These are phyloP conservation scores for Phytophthora tubulina DNA, from an alignment of 352 stramenopile genomes.

Conservation along the genomic window DNA sequence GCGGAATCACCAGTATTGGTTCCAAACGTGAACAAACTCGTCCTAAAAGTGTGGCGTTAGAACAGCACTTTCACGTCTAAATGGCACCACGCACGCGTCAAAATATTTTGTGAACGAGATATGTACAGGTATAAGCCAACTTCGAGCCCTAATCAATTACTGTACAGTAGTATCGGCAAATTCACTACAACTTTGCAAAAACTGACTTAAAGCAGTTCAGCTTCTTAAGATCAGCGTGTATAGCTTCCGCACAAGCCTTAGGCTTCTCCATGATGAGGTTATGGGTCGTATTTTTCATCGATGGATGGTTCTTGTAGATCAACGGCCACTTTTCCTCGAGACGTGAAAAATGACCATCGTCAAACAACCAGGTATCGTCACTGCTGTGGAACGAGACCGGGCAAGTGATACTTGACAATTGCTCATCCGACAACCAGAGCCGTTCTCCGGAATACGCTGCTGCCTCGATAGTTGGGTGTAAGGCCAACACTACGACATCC, in stretches of 20 bases:
- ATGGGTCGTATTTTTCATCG: slow-evolving; percentile 20
- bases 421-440: slow-evolving; percentile 19
- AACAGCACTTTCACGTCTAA: too few species aligned
- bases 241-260: slow-evolving; percentile 8
- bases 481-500: slow-evolving; percentile 23
- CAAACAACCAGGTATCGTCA: slow-evolving; percentile 16
- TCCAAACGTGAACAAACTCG: too few species aligned
- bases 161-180: too few species aligned
- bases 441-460: slow-evolving; percentile 23
- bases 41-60: too few species aligned
- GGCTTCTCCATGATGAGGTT: slow-evolving; percentile 31
- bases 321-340: slow-evolving; percentile 10
- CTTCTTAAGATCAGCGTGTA: slow-evolving; percentile 3
- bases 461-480: slow-evolving; percentile 32
- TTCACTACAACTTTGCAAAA: slow-evolving; percentile 7
- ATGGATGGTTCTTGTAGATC: slow-evolving; percentile 19
- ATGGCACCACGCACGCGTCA: too few species aligned
- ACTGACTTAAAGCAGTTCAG: slow-evolving; percentile 11
- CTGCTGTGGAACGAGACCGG: slow-evolving; percentile 40
- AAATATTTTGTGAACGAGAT: too few species aligned
- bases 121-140: too few species aligned
- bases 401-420: slow-evolving; percentile 43
- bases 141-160: too few species aligned
- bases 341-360: slow-evolving; percentile 11
- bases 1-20: too few species aligned